Conservation (phyloP, 2,329 filamentous ascomycete genomes). For the Colletotrichum lentis region DNA sequence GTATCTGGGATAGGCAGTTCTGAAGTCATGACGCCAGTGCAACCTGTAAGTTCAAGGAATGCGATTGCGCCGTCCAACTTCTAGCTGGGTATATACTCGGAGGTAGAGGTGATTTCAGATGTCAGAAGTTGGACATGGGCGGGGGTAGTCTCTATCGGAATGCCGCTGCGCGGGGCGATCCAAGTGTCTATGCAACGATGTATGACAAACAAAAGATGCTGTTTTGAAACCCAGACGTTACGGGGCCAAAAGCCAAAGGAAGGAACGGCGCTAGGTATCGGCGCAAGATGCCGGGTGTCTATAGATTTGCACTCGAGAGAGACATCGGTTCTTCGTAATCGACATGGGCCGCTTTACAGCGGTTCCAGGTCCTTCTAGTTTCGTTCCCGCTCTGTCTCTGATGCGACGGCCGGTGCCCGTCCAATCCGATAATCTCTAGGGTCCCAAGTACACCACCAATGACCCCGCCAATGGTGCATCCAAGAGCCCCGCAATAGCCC, state of each 20-base stretch:
- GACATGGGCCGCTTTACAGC: constrained; percentile 10
- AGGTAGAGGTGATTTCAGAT: constrained; percentile 11
- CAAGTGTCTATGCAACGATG: neutral
- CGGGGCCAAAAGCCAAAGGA: neutral
- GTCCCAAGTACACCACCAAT: constrained; percentile 2
- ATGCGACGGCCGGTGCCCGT: constrained; percentile 18
- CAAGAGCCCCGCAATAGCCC: constrained; percentile 35
- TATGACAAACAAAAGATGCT: neutral
- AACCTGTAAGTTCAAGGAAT: neutral
- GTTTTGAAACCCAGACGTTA: neutral
- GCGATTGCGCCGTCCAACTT: neutral
- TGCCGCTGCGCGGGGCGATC: constrained; percentile 22
- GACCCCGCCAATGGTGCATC: constrained; percentile 35
- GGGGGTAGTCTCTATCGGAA: constrained; percentile 7
- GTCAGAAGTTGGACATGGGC: constrained; percentile 21
- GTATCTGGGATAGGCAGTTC: constrained; percentile 63
- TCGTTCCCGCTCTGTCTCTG: constrained; percentile 25
- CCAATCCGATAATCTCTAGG: constrained; percentile 28
- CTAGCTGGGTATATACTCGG: neutral
- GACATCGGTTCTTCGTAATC: neutral
- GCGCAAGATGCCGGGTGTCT: constrained; percentile 1
- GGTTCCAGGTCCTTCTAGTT: constrained; percentile 36
- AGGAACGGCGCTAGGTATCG: constrained; percentile 10
- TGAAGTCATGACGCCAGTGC: constrained; percentile 46
- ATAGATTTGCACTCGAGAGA: neutral